phyloP scores from a whole-genome alignment of 148 eudicot species.

The Rhododendron vialii region DNA sequence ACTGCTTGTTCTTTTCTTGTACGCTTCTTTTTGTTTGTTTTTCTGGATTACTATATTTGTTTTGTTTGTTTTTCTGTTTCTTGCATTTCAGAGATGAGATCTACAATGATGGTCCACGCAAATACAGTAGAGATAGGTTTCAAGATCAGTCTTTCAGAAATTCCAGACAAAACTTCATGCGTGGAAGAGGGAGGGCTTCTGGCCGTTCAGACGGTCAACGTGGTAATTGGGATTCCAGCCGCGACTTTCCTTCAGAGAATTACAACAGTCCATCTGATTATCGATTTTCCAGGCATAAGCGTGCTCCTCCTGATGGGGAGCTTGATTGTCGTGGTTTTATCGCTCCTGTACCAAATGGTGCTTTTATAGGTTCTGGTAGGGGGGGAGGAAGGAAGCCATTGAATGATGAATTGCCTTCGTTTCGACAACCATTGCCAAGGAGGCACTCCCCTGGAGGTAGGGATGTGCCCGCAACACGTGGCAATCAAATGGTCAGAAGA shows the following conservation, averaged over 20 bases:
- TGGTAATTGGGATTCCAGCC: constrained; percentile 31
- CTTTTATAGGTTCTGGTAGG: constrained; percentile 16
- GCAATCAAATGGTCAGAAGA: constrained; percentile 23
- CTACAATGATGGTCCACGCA: constrained; percentile 22
- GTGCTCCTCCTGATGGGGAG: constrained; percentile 24
- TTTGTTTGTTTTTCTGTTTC: background rate
- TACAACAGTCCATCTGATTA: constrained; percentile 21
- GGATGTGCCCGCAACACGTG: constrained; percentile 22
- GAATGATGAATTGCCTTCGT: constrained; percentile 25
- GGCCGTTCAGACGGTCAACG: constrained; percentile 17
- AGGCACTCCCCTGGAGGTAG: constrained; percentile 29
- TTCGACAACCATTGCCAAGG: constrained; percentile 22
- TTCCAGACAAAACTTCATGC: constrained; percentile 23
- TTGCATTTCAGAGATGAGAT: constrained; percentile 26
- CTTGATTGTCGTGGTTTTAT: constrained; percentile 24
- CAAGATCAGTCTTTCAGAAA: constrained; percentile 28
- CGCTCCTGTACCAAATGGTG: constrained; percentile 6
- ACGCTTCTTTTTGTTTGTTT: background rate
- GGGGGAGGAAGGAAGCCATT: constrained; percentile 23
- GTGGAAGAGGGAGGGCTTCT: constrained; percentile 26
- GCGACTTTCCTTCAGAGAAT: constrained; percentile 26
- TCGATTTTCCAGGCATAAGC: constrained; percentile 21
- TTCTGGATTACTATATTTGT: background rate
- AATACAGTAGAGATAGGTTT: constrained; percentile 21
- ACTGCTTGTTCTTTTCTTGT: background rate